Base-by-base conservation (phyloP, 2,329 filamentous ascomycete genomes). In the Sporothrix dimorphospora region DNA sequence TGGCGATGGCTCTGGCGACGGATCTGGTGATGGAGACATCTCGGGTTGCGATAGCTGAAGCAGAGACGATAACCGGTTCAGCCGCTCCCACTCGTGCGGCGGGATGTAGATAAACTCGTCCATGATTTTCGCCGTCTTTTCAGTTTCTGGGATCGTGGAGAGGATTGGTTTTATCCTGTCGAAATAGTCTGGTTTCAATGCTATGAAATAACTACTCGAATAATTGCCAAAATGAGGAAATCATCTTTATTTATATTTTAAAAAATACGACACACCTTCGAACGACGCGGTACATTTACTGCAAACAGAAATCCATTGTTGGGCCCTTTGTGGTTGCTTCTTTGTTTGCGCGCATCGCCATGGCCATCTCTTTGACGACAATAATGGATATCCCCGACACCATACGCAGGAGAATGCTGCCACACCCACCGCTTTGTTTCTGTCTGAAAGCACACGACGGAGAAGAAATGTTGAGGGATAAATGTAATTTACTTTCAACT, bases 81-180 rank as follows among this genome's bases (percentile, higher is more conserved):
- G 38, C 7, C 21, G 21, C n/a, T 42, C 63, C 61, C 63, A 34
- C 12, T 49, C 63, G 21, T 49, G 42, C 14, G 63, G 63, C 14
- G 63, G 63, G 42, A 66, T 66, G 42, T 66, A 66, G 12, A 34
- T 49, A 14, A 66, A 66, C 24, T 47, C 42, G 42, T 66, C 21
- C 14, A 66, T 49, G 8, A 42, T 24, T 21, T 30, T 47, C 21
- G 42, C 19, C n/a, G 21, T 65, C 12, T 16, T 59, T 19, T 12
- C 19, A n/a, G 47, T 49, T 49, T 6, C n/a, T 34, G 24, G 27
- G 4, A 27, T 21, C 8, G 19, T n/a, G 8, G 7, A n/a, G 16
- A 8, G 47, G 40, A 21, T 40, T 16, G 30, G 53, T 5, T 27
- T 59, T 59, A 11, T 51, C 47, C 19, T 51, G 3, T 6, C 30